These are phyloP conservation scores for Venturia oleaginea DNA, from an alignment of 2,329 filamentous ascomycete species.

Conservation along the genomic window DNA sequence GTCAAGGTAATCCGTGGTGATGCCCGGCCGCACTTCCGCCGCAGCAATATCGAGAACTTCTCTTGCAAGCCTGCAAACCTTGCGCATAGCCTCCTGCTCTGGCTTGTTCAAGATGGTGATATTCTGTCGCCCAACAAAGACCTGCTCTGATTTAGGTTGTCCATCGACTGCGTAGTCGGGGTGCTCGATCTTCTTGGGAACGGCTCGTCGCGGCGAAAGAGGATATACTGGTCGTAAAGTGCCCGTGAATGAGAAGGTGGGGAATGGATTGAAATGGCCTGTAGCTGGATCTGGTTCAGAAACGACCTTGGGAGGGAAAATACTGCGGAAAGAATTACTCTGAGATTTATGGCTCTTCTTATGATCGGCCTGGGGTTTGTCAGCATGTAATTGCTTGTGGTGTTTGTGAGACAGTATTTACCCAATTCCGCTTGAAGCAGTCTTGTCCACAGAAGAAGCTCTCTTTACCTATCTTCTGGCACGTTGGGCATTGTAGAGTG, in stretches of 20 bases:
- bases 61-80: conserved; percentile 75
- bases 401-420: conserved; percentile 36
- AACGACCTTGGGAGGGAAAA: conserved; percentile 70
- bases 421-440: conserved; percentile 98
- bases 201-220: conserved; percentile 30
- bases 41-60: conserved; percentile 92
- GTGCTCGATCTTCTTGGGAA: conserved; percentile 71
- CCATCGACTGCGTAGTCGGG: conserved; percentile 87
- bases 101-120: conserved; percentile 73
- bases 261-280: conserved; percentile 86
- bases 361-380: conserved; percentile 56
- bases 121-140: conserved; percentile 64
- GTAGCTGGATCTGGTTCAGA: conserved; percentile 89
- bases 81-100: conserved; percentile 82
- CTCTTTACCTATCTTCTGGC: conserved; percentile 79
- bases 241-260: conserved; percentile 75
- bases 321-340: conserved; percentile 58
- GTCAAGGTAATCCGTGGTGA: conserved; percentile 93
- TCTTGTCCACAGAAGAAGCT: conserved; percentile 98
- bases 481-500: conserved; percentile 85
- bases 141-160: conserved; percentile 57
- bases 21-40: conserved; percentile 72
- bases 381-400: conserved; percentile 23
- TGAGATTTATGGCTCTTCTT: conserved; percentile 79
- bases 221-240: conserved; percentile 72